Evolutionary conservation across 2,329 filamentous ascomycete genomes (phyloP), one percentile per base, ranked within the genome.

Genomic region (Fusarium subtropicale): DNA sequence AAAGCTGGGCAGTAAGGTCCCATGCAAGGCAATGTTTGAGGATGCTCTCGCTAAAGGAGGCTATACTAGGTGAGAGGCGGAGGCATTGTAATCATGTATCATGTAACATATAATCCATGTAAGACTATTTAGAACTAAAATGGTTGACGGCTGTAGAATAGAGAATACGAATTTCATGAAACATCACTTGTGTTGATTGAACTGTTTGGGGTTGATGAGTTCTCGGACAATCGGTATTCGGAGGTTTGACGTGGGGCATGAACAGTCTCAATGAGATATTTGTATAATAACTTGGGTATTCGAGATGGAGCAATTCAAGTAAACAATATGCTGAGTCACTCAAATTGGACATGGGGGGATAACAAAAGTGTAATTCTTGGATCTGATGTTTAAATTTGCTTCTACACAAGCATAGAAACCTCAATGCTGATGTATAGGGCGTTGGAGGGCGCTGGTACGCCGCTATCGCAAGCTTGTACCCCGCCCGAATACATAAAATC

Each of bases 11-110:
- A 97, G 93, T 78, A 86, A 88, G 68, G 94, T 99, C 4, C 84
- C 85, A 60, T 97, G 95, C 74, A 88, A 91, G 68, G 89, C 92
- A 62, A 81, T 99, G 81, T 99, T 99, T 78, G 84, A 85, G 60
- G 80, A 86, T 41, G 90, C 82, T 36, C 67, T 88, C 44, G 73
- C 64, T 45, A 78, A 75, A 69, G 78, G 78, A 22, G 79, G 79
- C 1, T 79, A 76, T 33, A 57, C 75, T 11, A 58, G 67, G 50
- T 56, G 56, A 45, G 44, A 28, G 31, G 51, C 2, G 15, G 36
- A 41, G 9, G 22, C 16, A 22, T 15, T 68, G 34, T 38, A 61
- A 61, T n/a, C 16, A 26, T 67, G 44, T 55, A 61, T 31, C 30
- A 50, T 65, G 52, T 68, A 68, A 33, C 53, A 60, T 71, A 68